Percentiles rank a stretch among this genome's conserved stretches.
These are phyloP conservation scores for Suillus subaureus DNA, from an alignment of 768 basidiomycete species.

Conservation along the genomic window DNA sequence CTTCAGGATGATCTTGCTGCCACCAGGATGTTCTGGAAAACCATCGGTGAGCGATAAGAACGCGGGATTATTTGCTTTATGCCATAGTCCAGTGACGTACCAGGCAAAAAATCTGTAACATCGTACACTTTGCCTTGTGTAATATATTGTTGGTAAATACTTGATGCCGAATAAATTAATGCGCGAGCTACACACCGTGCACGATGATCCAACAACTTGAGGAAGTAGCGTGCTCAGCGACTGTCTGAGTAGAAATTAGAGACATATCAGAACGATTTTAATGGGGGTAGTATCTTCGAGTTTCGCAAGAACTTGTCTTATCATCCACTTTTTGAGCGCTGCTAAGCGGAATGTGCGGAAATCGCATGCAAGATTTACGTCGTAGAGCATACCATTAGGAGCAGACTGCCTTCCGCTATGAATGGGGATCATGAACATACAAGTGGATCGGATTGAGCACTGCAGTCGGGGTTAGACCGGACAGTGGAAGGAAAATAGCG, in stretches of 20 bases:
- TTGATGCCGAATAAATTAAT: neutral
- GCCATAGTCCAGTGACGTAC: slow-evolving; percentile 35
- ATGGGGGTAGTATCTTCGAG: neutral
- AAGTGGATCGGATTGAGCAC: neutral
- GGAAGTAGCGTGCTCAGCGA: slow-evolving; percentile 56
- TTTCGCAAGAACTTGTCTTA: neutral
- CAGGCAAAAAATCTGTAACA: slow-evolving; percentile 76
- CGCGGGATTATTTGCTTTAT: neutral
- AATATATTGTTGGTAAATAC: slow-evolving; percentile 7
- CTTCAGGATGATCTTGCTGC: slow-evolving; percentile 82
- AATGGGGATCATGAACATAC: neutral
- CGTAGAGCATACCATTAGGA: slow-evolving; percentile 2
- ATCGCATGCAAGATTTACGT: slow-evolving; percentile 10
- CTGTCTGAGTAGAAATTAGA: slow-evolving; percentile 21
- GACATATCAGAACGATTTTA: slow-evolving; percentile 16
- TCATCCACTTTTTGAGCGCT: slow-evolving; percentile 17
- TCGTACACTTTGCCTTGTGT: slow-evolving; percentile 72
- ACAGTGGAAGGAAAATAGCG: neutral
- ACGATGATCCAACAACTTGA: slow-evolving; percentile 85
- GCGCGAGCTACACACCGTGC: slow-evolving; percentile 52
- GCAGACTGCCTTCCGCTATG: slow-evolving; percentile 12
- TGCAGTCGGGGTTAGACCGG: slow-evolving; percentile 25
- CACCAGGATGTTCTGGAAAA: slow-evolving; percentile 68
- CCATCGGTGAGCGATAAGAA: neutral
- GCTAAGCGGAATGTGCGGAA: slow-evolving; percentile 19